Percentiles rank a stretch among this genome's conserved stretches.
phyloP scores from a whole-genome alignment of 306 rosid species.

The Canavalia ensiformis region DNA sequence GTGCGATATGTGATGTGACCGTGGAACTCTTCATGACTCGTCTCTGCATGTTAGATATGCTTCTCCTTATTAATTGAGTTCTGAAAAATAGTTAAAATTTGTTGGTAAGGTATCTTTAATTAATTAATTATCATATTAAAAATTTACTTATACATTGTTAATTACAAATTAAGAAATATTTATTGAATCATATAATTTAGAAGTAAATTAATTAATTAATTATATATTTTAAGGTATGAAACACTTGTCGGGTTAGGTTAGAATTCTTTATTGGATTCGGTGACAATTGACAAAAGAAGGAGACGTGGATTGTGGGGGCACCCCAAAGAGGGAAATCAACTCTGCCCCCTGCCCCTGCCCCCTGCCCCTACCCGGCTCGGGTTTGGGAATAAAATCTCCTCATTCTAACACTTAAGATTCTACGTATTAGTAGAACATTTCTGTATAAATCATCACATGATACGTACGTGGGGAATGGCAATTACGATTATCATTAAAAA shows the following conservation, averaged over 20 bases:
- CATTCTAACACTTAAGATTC: no score
- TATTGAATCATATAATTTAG: not conserved
- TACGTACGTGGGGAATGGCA: no score
- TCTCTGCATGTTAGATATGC: slow-evolving; percentile 4
- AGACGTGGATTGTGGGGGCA: not conserved
- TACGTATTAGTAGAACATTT: no score
- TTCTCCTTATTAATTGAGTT: not conserved
- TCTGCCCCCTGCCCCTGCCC: no score
- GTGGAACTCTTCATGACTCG: not conserved
- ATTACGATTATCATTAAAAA: no score
- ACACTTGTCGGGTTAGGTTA: slow-evolving; percentile 11
- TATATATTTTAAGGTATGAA: not conserved
- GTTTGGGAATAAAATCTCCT: no score
- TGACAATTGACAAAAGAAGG: not conserved
- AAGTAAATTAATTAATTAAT: not conserved
- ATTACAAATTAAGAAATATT: no score
- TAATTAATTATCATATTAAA: no score
- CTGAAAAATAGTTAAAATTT: no score
- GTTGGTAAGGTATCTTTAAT: not conserved
- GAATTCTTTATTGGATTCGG: slow-evolving; percentile 28
- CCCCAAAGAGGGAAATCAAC: not conserved
- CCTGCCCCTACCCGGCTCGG: no score
- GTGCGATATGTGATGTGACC: slow-evolving; percentile 48
- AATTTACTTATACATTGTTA: no score
- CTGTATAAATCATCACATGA: no score